These are phyloP conservation scores for Camellia lanceoleosa DNA, from an alignment of 148 eudicot species.

Conservation along the genomic window DNA sequence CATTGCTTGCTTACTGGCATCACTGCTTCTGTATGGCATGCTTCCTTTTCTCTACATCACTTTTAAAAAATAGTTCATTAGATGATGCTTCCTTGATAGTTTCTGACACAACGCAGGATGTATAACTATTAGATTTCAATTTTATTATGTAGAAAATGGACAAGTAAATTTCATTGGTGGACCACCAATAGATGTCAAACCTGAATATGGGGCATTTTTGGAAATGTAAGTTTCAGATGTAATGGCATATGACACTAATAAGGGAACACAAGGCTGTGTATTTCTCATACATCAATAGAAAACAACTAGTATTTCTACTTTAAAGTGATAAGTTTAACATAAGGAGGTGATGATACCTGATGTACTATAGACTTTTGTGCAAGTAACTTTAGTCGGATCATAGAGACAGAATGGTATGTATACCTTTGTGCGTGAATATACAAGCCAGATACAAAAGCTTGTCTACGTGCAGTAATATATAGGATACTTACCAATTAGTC, in stretches of 20 bases:
- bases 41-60: neutral
- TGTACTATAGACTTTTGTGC: neutral
- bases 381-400: neutral
- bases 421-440: neutral
- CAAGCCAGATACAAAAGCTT: neutral
- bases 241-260: neutral
- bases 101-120: neutral
- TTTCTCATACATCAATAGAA: neutral
- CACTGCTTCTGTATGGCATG: neutral
- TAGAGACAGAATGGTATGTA: neutral
- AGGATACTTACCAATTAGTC: too few species aligned
- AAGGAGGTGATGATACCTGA: neutral
- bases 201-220: too few species aligned
- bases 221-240: neutral
- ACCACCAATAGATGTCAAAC: too few species aligned
- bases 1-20: neutral
- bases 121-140: neutral
- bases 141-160: neutral
- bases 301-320: neutral
- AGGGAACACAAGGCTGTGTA: neutral
- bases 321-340: neutral
- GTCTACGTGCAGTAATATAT: neutral
- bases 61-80: neutral
- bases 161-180: neutral
- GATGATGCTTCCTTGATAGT: conserved; percentile 1